A percentile compares a stretch with the other conserved stretches of the same genome.
phyloP scores from a whole-genome alignment of 257 asterid genomes.

The Gardenia jasminoides region DNA sequence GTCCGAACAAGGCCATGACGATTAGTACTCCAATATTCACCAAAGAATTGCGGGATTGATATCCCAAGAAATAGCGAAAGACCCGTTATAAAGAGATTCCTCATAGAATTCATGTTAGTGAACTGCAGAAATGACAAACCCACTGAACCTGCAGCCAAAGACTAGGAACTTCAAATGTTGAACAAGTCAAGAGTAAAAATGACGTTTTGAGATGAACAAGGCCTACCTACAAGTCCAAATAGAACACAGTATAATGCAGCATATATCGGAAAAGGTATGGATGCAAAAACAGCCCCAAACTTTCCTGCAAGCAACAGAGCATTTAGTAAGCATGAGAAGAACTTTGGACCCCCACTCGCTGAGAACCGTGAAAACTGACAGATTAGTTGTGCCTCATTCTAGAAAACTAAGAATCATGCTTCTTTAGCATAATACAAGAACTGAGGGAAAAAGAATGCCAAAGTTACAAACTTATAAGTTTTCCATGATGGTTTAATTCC shows the following conservation, averaged over 20 bases:
- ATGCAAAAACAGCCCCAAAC: slow-evolving; percentile 98
- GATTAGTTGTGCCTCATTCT: background rate
- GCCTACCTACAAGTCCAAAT: slow-evolving; percentile 95
- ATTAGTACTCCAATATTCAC: slow-evolving; percentile 58
- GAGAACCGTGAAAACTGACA: background rate
- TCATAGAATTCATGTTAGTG: slow-evolving; percentile 98
- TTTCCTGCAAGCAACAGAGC: slow-evolving; percentile 58
- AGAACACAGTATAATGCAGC: slow-evolving; percentile 92
- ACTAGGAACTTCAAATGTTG: slow-evolving; percentile 1
- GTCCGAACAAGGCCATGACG: slow-evolving; percentile 83
- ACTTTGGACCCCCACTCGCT: background rate
- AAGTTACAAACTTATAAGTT: background rate
- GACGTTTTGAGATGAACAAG: slow-evolving; percentile 1
- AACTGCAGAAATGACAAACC: slow-evolving; percentile 96
- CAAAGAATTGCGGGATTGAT: slow-evolving; percentile 86
- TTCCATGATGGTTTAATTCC: background rate
- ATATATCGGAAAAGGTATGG: slow-evolving; percentile 85
- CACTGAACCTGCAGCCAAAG: slow-evolving; percentile 68
- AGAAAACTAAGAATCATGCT: background rate
- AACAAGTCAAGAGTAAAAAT: background rate
- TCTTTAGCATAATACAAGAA: background rate
- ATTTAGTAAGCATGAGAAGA: background rate
- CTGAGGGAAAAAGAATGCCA: no score
- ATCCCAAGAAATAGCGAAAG: slow-evolving; percentile 93
- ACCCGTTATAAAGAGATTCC: slow-evolving; percentile 90